Conservation (phyloP, 257 asterid species). For the Paulownia fortunei region DNA sequence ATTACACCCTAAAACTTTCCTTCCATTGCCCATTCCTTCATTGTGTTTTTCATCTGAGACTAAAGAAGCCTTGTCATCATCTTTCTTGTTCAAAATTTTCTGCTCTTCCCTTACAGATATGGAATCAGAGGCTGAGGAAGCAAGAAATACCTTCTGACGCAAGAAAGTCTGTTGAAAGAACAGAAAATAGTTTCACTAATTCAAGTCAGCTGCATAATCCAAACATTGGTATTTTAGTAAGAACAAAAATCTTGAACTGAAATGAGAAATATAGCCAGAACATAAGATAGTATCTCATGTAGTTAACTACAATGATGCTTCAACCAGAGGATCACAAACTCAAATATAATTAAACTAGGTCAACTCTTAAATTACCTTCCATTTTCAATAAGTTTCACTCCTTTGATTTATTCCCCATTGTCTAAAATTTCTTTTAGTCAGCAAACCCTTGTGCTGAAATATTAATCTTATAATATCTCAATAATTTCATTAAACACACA, state of each 20-base stretch:
- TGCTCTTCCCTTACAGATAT: constrained; percentile 44
- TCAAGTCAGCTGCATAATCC: constrained; percentile 12
- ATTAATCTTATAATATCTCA: background rate
- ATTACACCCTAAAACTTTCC: constrained; percentile 33
- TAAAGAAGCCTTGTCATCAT: constrained; percentile 33
- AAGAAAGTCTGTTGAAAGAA: constrained; percentile 64
- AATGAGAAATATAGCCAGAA: constrained; percentile 3
- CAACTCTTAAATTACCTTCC: background rate
- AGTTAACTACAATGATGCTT: constrained; percentile 18
- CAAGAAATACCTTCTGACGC: constrained; percentile 75
- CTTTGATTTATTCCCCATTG: background rate
- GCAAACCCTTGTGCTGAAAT: background rate
- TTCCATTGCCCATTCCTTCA: constrained; percentile 26
- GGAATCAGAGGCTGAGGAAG: constrained; percentile 48
- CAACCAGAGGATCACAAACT: constrained; percentile 7
- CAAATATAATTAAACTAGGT: background rate
- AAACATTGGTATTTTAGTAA: background rate
- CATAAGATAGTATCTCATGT: background rate
- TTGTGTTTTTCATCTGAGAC: constrained; percentile 22
- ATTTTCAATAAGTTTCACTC: background rate
- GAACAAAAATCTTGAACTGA: background rate
- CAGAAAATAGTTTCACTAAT: background rate
- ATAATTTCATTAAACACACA: background rate
- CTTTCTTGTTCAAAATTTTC: constrained; percentile 30
- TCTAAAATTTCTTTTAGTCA: background rate